Evolutionary conservation across 2,329 filamentous ascomycete species (phyloP).

Genomic region (Spiromastix sp.): DNA sequence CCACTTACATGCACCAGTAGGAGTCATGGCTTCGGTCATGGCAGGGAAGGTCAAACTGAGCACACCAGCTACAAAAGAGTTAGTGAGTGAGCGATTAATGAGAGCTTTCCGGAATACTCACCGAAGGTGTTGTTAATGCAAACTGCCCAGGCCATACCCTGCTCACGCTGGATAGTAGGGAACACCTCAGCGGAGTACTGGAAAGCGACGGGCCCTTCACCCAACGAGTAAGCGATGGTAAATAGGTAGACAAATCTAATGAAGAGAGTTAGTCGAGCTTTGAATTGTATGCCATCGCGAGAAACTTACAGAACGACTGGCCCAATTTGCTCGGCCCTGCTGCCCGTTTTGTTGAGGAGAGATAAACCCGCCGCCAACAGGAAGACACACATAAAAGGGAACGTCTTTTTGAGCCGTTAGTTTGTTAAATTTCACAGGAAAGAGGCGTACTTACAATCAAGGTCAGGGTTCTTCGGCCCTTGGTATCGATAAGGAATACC

Average conservation of each 20-base stretch:
- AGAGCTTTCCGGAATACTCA: conserved; percentile 8
- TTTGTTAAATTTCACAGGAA: background rate
- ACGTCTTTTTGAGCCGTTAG: conserved; percentile 16
- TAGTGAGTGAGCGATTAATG: background rate
- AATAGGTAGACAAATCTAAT: conserved; percentile 22
- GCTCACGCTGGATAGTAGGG: conserved; percentile 27
- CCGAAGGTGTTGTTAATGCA: conserved; percentile 36
- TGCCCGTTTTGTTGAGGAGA: conserved; percentile 17
- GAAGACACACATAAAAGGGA: conserved; percentile 27
- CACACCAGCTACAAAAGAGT: conserved; percentile 17
- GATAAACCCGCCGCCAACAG: conserved; percentile 25
- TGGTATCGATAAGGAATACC: conserved; percentile 28
- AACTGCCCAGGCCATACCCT: conserved; percentile 31
- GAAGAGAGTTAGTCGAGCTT: no score
- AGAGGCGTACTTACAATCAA: conserved; percentile 11
- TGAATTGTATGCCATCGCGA: background rate
- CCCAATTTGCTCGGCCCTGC: conserved; percentile 18
- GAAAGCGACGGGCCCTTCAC: conserved; percentile 27
- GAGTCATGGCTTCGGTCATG: conserved; percentile 26
- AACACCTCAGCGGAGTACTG: conserved; percentile 21
- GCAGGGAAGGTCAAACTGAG: conserved; percentile 19
- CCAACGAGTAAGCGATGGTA: conserved; percentile 26
- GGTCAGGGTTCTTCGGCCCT: conserved; percentile 23
- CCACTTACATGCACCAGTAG: background rate
- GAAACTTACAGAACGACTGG: conserved; percentile 21